Conservation (phyloP, 805 yeast species). For the Suhomyces vadensis region DNA sequence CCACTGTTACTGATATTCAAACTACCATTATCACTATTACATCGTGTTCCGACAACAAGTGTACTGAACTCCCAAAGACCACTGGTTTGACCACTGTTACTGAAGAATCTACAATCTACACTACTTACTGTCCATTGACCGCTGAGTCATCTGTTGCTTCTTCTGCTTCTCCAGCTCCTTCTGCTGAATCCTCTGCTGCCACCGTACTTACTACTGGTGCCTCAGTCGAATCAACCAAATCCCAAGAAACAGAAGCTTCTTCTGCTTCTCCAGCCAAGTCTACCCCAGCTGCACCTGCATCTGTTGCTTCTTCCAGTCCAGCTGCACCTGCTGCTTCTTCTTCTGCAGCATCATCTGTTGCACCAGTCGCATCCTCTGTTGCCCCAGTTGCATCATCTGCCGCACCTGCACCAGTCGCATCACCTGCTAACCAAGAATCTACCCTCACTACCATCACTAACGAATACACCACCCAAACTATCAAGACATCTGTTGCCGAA, state of each 20-base stretch:
- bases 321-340: constrained; percentile 3
- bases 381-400: constrained; percentile 4
- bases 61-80: constrained; percentile 22
- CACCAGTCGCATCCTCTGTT: constrained; percentile 1
- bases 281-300: constrained; percentile 7
- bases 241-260: background rate
- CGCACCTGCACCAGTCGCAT: background rate
- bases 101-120: constrained; percentile 27
- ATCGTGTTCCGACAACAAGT: constrained; percentile 32
- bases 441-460: constrained; percentile 1
- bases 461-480: background rate
- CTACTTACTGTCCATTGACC: constrained; percentile 35
- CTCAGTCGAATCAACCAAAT: constrained; percentile 3
- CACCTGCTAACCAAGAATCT: constrained; percentile 5
- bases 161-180: constrained; percentile 9
- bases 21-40: constrained; percentile 36
- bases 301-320: constrained; percentile 6
- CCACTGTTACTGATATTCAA: constrained; percentile 9
- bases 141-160: constrained; percentile 6
- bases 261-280: constrained; percentile 6
- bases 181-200: constrained; percentile 3
- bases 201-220: background rate
- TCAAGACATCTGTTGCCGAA: background rate
- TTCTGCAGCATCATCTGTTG: constrained; percentile 1
- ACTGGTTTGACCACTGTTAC: constrained; percentile 41